phyloP scores from a whole-genome alignment of 768 basidiomycete species.

The Sistotremastrum suecicum region DNA sequence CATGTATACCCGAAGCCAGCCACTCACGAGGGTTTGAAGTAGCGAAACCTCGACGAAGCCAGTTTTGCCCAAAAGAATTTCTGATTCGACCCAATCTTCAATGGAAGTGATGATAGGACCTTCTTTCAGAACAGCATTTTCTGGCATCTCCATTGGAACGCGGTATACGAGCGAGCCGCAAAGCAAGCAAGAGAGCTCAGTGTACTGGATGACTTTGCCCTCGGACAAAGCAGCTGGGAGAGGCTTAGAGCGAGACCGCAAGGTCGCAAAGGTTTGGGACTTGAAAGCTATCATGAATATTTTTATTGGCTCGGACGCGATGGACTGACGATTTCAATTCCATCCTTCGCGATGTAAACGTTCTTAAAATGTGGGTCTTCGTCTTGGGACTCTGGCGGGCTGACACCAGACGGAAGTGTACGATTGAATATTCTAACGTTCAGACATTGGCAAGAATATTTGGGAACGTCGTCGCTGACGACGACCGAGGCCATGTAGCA shows the following conservation, averaged over 20 bases:
- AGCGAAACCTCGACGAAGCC: constrained; percentile 57
- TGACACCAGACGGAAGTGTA: constrained; percentile 11
- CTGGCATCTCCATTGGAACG: constrained; percentile 42
- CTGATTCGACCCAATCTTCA: constrained; percentile 66
- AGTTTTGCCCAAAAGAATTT: constrained; percentile 46
- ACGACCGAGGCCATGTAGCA: no score
- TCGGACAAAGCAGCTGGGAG: constrained; percentile 9
- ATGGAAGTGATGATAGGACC: constrained; percentile 48
- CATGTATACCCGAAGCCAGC: no score
- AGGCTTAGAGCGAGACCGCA: constrained; percentile 34
- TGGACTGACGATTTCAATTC: constrained; percentile 46
- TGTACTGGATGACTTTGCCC: constrained; percentile 35
- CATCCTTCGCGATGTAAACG: constrained; percentile 53
- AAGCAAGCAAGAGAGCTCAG: constrained; percentile 52
- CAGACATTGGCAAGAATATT: constrained; percentile 54
- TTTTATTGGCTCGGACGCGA: not conserved
- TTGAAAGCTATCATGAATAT: constrained; percentile 14
- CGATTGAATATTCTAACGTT: constrained; percentile 43
- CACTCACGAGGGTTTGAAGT: no score
- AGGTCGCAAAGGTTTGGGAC: constrained; percentile 57
- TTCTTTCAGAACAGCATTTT: constrained; percentile 44
- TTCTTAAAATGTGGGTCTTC: constrained; percentile 29
- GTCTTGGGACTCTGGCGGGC: constrained; percentile 6
- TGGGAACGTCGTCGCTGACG: constrained; percentile 6
- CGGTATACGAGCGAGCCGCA: constrained; percentile 58